These are phyloP conservation scores for Magnaporthiopsis rhizophila DNA, from an alignment of 2,329 filamentous ascomycete species.

Conservation along the genomic window DNA sequence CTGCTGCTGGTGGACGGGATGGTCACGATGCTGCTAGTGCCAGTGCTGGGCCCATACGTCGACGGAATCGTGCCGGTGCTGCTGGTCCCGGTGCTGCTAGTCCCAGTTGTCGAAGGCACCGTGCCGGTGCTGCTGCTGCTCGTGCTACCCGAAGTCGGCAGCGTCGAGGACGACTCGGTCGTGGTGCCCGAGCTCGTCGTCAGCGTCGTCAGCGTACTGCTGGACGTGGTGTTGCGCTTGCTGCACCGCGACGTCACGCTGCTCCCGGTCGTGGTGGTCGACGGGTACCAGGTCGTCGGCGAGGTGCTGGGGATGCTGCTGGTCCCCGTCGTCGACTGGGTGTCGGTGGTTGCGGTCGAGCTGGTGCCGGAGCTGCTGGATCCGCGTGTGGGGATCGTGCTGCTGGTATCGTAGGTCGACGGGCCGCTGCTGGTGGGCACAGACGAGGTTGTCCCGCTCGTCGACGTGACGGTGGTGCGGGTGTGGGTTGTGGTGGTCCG, in stretches of 20 bases:
- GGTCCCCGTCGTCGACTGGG: not conserved
- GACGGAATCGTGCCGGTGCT: not conserved
- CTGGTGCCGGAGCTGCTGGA: not conserved
- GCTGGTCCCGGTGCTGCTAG: too few relatives aligned
- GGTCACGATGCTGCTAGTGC: too few relatives aligned
- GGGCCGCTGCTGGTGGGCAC: not conserved
- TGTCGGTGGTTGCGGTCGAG: not conserved
- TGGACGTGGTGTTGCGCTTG: not conserved
- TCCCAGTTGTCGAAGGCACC: too few relatives aligned
- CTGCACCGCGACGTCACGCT: not conserved
- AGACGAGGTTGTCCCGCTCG: not conserved
- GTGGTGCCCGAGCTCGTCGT: not conserved
- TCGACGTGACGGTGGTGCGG: not conserved
- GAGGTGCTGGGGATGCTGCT: not conserved
- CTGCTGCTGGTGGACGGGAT: too few relatives aligned
- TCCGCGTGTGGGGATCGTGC: not conserved
- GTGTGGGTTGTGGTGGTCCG: not conserved
- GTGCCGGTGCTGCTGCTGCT: not conserved
- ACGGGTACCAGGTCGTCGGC: not conserved
- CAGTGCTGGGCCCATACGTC: too few relatives aligned
- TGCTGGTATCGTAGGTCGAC: not conserved
- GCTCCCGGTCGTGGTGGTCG: not conserved
- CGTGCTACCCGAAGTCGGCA: not conserved
- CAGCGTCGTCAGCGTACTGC: not conserved
- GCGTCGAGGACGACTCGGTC: not conserved